Percentiles rank a stretch among this genome's conserved stretches.
Conservation (phyloP, 2,329 filamentous ascomycete species). For the Talaromyces piceae region DNA sequence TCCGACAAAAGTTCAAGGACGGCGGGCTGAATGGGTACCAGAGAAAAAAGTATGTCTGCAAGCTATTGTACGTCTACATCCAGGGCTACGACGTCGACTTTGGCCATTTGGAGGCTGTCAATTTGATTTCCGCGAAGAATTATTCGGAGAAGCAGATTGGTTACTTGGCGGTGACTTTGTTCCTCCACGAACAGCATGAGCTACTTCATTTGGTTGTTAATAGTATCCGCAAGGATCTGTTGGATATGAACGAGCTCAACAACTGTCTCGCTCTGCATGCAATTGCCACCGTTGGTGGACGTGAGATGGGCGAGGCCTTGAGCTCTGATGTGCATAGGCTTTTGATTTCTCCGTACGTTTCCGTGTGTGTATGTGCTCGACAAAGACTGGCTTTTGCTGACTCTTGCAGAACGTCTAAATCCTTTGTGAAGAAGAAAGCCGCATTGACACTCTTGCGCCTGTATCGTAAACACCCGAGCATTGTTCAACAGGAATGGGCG, state of each 20-base stretch:
- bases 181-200: constrained; percentile 95
- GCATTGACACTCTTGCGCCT: constrained; percentile 85
- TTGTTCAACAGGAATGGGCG: constrained; percentile 94
- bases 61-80: constrained; percentile 98
- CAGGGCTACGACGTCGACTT: constrained; percentile 99
- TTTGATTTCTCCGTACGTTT: constrained; percentile 80
- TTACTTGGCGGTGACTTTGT: constrained; percentile 93
- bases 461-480: constrained; percentile 88
- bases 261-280: constrained; percentile 95
- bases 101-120: constrained; percentile 95
- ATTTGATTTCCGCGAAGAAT: constrained; percentile 90
- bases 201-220: constrained; percentile 94
- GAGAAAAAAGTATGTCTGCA: constrained; percentile 99
- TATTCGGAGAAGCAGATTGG: constrained; percentile 99
- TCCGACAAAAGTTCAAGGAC: constrained; percentile 96
- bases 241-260: constrained; percentile 93
- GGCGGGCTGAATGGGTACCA: constrained; percentile 91
- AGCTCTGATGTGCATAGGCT: constrained; percentile 87
- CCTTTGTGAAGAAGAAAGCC: constrained; percentile 99
- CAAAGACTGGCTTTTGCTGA: constrained; percentile 10
- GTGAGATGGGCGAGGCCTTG: constrained; percentile 94
- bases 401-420: constrained; percentile 65
- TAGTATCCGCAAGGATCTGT: constrained; percentile 91
- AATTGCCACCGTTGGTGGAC: constrained; percentile 92
- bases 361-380: constrained; percentile 3